Conservation (phyloP, 1,284 basidiomycete species). For the Puccinia polysora region DNA sequence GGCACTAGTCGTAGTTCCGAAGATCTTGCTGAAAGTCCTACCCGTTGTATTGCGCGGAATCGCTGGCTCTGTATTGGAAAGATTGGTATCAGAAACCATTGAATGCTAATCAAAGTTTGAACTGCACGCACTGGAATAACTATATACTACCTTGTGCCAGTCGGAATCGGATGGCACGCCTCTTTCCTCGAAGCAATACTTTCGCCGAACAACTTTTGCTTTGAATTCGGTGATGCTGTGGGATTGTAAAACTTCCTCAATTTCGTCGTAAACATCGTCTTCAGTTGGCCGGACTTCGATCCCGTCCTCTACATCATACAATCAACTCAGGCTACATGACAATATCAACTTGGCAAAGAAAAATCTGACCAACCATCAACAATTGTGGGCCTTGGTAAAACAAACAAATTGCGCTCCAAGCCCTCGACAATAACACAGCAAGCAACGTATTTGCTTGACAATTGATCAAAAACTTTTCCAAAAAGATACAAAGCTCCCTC, state of each 20-base stretch:
- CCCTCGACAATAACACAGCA: constrained; percentile 80
- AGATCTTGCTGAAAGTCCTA: constrained; percentile 76
- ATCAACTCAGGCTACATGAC: neutral
- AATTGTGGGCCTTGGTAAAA: constrained; percentile 71
- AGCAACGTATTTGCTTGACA: constrained; percentile 68
- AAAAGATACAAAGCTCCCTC: constrained; percentile 73
- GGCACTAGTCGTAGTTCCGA: constrained; percentile 86
- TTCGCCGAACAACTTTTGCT: constrained; percentile 77
- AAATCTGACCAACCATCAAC: constrained; percentile 57
- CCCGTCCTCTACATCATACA: constrained; percentile 41
- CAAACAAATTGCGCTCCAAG: constrained; percentile 85
- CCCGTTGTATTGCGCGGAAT: constrained; percentile 66
- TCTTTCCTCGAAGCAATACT: constrained; percentile 85
- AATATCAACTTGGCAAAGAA: too few species aligned
- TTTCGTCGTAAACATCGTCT: constrained; percentile 74
- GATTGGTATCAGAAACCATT: neutral
- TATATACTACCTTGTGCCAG: constrained; percentile 90
- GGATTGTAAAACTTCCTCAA: constrained; percentile 71
- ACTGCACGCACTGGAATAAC: constrained; percentile 64
- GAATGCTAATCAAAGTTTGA: neutral
- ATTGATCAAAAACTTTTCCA: constrained; percentile 78
- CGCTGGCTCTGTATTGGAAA: constrained; percentile 55
- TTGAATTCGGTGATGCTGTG: constrained; percentile 61
- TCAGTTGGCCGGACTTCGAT: constrained; percentile 51
- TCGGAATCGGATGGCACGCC: constrained; percentile 74